Evolutionary conservation across 306 rosid genomes (phyloP).

Genomic region (Albizia julibrissin): DNA sequence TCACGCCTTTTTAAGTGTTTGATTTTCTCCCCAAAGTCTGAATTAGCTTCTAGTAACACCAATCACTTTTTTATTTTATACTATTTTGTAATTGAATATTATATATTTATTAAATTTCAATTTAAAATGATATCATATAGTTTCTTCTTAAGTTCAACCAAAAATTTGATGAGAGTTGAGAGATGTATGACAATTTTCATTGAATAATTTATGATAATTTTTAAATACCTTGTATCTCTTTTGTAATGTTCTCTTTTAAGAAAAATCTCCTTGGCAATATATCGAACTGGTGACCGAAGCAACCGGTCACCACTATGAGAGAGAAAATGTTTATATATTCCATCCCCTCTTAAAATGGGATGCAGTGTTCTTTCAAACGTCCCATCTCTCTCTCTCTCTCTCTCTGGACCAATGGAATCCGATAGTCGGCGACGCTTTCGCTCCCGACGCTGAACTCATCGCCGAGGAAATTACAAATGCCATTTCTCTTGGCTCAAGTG

Average conservation of each 20-base stretch:
- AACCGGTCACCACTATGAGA: constrained; percentile 47
- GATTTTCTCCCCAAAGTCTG: neutral
- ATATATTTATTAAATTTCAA: neutral
- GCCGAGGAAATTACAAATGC: constrained; percentile 39
- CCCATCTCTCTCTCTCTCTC: constrained; percentile 40
- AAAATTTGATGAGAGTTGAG: neutral
- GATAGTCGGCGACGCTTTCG: constrained; percentile 46
- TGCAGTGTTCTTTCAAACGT: constrained; percentile 57
- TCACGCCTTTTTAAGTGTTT: neutral
- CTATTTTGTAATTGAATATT: neutral
- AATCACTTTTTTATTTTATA: too few relatives aligned
- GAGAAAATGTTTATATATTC: constrained; percentile 70
- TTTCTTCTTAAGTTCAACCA: neutral
- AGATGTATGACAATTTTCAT: neutral
- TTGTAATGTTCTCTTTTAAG: neutral
- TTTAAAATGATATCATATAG: neutral
- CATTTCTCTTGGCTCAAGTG: neutral
- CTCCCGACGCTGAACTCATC: constrained; percentile 35
- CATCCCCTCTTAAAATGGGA: constrained; percentile 54
- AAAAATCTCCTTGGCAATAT: constrained; percentile 32
- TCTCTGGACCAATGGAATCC: constrained; percentile 37
- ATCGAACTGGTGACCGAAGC: constrained; percentile 56
- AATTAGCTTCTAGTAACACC: neutral
- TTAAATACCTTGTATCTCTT: neutral
- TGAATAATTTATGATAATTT: too few relatives aligned